These are phyloP conservation scores for Phytophthora syringae DNA, from an alignment of 352 stramenopile species.

Conservation along the genomic window DNA sequence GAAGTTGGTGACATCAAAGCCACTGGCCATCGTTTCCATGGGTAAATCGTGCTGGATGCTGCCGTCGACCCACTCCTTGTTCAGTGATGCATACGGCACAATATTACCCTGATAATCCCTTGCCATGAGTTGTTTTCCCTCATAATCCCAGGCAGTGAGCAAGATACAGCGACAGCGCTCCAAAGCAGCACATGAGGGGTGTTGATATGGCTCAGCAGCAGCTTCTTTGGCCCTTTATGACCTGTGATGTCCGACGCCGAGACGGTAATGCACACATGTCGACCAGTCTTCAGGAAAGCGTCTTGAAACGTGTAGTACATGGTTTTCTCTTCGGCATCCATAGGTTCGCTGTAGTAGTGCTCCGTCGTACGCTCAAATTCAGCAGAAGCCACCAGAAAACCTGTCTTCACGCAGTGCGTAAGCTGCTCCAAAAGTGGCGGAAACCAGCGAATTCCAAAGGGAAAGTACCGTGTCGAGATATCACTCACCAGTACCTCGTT, in stretches of 20 bases:
- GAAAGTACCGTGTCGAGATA: slow-evolving; percentile 66
- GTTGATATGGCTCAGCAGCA: slow-evolving; percentile 94
- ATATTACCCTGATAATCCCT: slow-evolving; percentile 83
- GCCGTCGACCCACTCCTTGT: slow-evolving; percentile 94
- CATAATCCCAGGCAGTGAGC: slow-evolving; percentile 93
- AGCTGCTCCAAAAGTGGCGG: slow-evolving; percentile 86
- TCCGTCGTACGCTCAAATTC: slow-evolving; percentile 87
- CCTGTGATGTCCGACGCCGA: slow-evolving; percentile 90
- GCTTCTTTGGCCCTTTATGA: slow-evolving; percentile 79
- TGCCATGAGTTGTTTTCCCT: slow-evolving; percentile 84
- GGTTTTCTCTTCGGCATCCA: slow-evolving; percentile 48
- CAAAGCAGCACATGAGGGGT: slow-evolving; percentile 93
- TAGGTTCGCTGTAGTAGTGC: slow-evolving; percentile 91
- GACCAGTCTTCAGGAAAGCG: slow-evolving; percentile 91
- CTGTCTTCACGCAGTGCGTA: slow-evolving; percentile 86
- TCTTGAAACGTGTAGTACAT: slow-evolving; percentile 94
- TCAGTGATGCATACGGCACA: slow-evolving; percentile 91
- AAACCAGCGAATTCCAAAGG: slow-evolving; percentile 76
- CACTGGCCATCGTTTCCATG: slow-evolving; percentile 93
- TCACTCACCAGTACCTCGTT: slow-evolving; percentile 55
- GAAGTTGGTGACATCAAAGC: slow-evolving; percentile 95
- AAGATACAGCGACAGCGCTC: slow-evolving; percentile 91
- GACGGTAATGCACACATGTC: slow-evolving; percentile 95
- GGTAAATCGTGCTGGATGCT: slow-evolving; percentile 92
- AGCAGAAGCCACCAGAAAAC: slow-evolving; percentile 88